Percentiles rank a stretch among this genome's conserved stretches.
Conservation (phyloP, 495 filamentous ascomycete genomes). For the Penicillium goetzii region DNA sequence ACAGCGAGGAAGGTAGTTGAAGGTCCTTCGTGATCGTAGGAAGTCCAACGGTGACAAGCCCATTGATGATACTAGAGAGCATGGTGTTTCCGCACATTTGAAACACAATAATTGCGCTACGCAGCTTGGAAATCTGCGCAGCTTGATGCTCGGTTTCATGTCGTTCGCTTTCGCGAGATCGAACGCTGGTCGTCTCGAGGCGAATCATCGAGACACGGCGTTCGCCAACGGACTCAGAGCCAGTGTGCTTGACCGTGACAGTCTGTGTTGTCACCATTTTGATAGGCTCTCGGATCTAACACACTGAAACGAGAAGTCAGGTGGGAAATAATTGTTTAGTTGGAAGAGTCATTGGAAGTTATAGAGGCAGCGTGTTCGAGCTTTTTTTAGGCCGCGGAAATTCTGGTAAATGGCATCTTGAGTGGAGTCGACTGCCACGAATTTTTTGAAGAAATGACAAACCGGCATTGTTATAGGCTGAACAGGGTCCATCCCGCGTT, state of each 20-base stretch:
- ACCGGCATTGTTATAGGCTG: neutral
- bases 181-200: constrained; percentile 4
- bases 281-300: neutral
- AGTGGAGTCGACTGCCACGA: constrained; percentile 9
- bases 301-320: neutral
- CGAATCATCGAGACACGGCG: constrained; percentile 1
- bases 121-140: constrained; percentile 1
- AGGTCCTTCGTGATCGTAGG: constrained; percentile 55
- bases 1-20: constrained; percentile 36
- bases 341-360: neutral
- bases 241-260: constrained; percentile 8
- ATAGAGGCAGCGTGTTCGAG: neutral
- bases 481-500: neutral
- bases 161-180: constrained; percentile 6
- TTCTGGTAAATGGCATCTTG: constrained; percentile 7
- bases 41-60: constrained; percentile 47
- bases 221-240: constrained; percentile 6
- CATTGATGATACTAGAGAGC: constrained; percentile 19
- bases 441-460: neutral
- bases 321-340: neutral
- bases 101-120: constrained; percentile 1
- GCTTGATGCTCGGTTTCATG: neutral
- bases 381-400: neutral
- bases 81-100: constrained; percentile 9
- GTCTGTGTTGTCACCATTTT: constrained; percentile 1